phyloP scores from a whole-genome alignment of 139 green algal genomes.

The Picocystis salinarum region DNA sequence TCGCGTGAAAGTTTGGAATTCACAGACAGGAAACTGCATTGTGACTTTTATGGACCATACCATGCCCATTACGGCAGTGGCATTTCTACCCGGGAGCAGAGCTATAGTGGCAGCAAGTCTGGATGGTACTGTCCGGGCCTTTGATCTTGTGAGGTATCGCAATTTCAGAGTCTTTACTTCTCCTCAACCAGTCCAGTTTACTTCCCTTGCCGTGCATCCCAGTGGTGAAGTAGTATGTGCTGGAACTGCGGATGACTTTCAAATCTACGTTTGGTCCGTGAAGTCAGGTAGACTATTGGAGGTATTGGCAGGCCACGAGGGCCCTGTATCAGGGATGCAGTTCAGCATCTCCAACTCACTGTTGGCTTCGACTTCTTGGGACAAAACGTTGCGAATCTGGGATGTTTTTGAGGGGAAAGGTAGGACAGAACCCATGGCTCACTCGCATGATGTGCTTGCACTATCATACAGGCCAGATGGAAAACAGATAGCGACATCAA shows the following conservation, averaged over 20 bases:
- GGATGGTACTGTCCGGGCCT: slow-evolving; percentile 87
- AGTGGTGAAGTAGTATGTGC: slow-evolving; percentile 69
- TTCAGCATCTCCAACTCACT: slow-evolving; percentile 54
- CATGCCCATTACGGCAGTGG: slow-evolving; percentile 57
- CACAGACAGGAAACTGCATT: slow-evolving; percentile 78
- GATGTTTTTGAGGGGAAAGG: slow-evolving; percentile 62
- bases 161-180: slow-evolving; percentile 89
- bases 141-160: slow-evolving; percentile 72
- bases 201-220: slow-evolving; percentile 63
- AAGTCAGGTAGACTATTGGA: slow-evolving; percentile 81
- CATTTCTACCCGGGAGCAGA: slow-evolving; percentile 45
- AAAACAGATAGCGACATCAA: slow-evolving; percentile 61
- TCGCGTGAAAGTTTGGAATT: slow-evolving; percentile 33
- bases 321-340: slow-evolving; percentile 51
- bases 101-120: slow-evolving; percentile 37
- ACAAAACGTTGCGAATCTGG: slow-evolving; percentile 70
- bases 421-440: slow-evolving; percentile 51
- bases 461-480: slow-evolving; percentile 70
- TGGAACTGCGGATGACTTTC: slow-evolving; percentile 62
- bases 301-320: slow-evolving; percentile 76
- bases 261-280: slow-evolving; percentile 89
- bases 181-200: slow-evolving; percentile 61
- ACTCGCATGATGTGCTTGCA: slow-evolving; percentile 80
- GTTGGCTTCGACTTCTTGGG: slow-evolving; percentile 71
- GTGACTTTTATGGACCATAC: slow-evolving; percentile 85